Percentiles rank a stretch among this genome's conserved stretches.
Conservation (phyloP, 2,329 filamentous ascomycete genomes). For the Colletotrichum tanaceti region DNA sequence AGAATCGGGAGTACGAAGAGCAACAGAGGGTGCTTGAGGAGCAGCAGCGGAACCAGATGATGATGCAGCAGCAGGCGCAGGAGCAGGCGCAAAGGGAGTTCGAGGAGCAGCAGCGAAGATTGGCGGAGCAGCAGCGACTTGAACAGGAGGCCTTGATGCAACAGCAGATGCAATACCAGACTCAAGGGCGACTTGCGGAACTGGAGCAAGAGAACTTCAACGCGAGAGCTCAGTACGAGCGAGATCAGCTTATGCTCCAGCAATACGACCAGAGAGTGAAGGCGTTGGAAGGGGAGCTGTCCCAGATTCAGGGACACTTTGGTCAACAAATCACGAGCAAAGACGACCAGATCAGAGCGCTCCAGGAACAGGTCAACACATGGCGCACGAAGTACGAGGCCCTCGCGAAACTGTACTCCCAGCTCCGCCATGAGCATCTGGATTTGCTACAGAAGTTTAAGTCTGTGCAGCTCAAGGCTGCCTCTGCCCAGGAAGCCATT, state of each 20-base stretch:
- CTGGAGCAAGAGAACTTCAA: constrained; percentile 95
- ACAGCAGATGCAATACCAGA: constrained; percentile 93
- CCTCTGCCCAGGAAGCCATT: constrained; percentile 96
- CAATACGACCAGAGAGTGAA: constrained; percentile 97
- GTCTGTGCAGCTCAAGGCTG: constrained; percentile 93
- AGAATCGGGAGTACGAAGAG: constrained; percentile 94
- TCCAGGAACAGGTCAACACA: constrained; percentile 97
- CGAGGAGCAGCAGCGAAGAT: constrained; percentile 89
- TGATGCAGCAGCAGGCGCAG: constrained; percentile 83
- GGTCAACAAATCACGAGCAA: constrained; percentile 88
- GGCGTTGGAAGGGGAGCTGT: constrained; percentile 87
- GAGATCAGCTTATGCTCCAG: constrained; percentile 96
- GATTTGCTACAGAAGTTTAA: constrained; percentile 97
- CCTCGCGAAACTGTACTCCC: constrained; percentile 95
- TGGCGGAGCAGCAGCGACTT: constrained; percentile 88
- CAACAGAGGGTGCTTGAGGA: constrained; percentile 91
- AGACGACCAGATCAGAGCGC: constrained; percentile 90
- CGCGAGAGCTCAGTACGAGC: constrained; percentile 93
- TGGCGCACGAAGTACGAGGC: constrained; percentile 98
- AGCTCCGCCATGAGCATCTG: constrained; percentile 93
- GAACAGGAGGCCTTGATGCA: constrained; percentile 90
- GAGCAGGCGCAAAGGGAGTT: constrained; percentile 93
- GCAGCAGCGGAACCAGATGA: constrained; percentile 83
- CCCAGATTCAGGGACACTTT: constrained; percentile 83
- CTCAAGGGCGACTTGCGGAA: constrained; percentile 94